Base-by-base conservation (phyloP, 2,329 filamentous ascomycete species). In the Fusarium piperis region DNA sequence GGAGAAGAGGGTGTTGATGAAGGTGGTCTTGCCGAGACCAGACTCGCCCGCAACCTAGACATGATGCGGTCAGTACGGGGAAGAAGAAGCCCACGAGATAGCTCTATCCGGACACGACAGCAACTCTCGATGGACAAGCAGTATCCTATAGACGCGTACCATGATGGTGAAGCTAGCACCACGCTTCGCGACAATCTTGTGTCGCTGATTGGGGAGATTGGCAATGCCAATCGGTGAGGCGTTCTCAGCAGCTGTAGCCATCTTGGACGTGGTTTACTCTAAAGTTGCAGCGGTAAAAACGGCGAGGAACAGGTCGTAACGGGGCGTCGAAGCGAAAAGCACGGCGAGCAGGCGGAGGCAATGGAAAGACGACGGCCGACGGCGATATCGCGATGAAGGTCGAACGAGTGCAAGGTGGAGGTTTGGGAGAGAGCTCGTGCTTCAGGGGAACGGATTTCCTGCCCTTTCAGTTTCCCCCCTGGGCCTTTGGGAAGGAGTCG, bases 1-100 rank as follows among this genome's bases (percentile, higher is more conserved):
- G 72, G 96, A 99, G 90, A 99, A 99, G 69, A 99, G 92, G 67
- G 96, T 99, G 91, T 99, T 99, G 91, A 99, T 98, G 86, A 99
- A 99, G 79, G 96, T 99, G 28, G 97, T 99, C 91, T 99, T 99
- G 88, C 96, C 96, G 78, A 98, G 87, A 81, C 95, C 95, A 76
- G 96, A 98, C 88, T 99, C 95, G 87, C 95, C 95, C 86, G 96
- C 96, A 85, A 98, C 94, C 94, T 97, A 79, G 53, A 68, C 51
- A 64, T 51, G 46, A 68, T 67, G 28, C 39, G 61, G 68, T 70
- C 64, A 66, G 70, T 58, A 30, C 65, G 62, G 51, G 18, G n/a
- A 61, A 53, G 30, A 44, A n/a, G 11, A 60, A 46, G 36, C 23
- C 52, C 41, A 35, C 23, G 32, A 53, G 38, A 60, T 59, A 64